These are phyloP conservation scores for Talaromyces verruculosus DNA, from an alignment of 2,329 filamentous ascomycete genomes.

Conservation along the genomic window DNA sequence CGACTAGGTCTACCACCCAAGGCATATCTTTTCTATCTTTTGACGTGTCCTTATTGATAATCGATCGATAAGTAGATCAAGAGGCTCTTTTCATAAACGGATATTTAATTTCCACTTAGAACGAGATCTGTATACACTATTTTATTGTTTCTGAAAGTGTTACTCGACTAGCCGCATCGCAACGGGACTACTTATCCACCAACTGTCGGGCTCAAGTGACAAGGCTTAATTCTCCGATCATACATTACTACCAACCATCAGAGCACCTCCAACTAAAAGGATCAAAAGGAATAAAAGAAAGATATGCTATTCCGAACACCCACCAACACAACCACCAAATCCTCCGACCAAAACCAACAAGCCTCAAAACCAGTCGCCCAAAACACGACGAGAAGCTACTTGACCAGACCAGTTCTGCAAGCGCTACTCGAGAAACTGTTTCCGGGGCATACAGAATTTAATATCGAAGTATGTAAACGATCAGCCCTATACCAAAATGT, in stretches of 20 bases:
- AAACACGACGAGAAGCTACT: slow-evolving; percentile 23
- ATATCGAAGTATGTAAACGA: slow-evolving; percentile 25
- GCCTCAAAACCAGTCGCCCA: slow-evolving; percentile 19
- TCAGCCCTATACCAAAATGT: not conserved
- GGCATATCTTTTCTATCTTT: slow-evolving; percentile 5
- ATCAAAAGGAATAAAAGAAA: not conserved
- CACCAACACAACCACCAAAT: not conserved
- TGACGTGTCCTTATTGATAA: slow-evolving; percentile 12
- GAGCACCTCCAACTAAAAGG: not conserved
- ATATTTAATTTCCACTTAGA: not conserved
- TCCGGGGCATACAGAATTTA: slow-evolving; percentile 23
- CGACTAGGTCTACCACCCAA: not conserved
- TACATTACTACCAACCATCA: not conserved
- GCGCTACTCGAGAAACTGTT: slow-evolving; percentile 26
- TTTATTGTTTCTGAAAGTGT: not conserved
- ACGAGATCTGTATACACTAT: not conserved
- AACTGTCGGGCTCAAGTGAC: not conserved
- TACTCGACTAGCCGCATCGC: not conserved
- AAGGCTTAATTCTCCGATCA: not conserved
- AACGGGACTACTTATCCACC: not conserved
- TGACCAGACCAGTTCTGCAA: slow-evolving; percentile 25
- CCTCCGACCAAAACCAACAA: not conserved
- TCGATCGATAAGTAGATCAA: not conserved
- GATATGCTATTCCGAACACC: not conserved
- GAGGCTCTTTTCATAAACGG: not conserved